A percentile compares a stretch with the other conserved stretches of the same genome.
phyloP scores from a whole-genome alignment of 164 flowering plant genomes.

The Piper betle region DNA sequence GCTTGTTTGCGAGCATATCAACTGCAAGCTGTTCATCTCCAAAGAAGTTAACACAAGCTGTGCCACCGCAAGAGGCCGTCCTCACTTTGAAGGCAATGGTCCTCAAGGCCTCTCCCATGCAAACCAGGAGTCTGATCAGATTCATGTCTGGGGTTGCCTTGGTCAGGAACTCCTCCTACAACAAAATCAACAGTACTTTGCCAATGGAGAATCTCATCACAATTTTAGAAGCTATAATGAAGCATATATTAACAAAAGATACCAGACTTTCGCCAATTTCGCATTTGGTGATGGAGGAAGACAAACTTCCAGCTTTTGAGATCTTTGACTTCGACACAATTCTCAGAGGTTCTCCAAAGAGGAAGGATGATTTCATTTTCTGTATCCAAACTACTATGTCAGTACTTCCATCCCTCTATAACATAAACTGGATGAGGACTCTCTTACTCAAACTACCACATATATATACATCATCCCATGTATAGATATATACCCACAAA shows the following conservation, averaged over 20 bases:
- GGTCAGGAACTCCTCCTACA: slow-evolving; percentile 75
- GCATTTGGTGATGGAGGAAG: slow-evolving; percentile 41
- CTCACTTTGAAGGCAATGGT: slow-evolving; percentile 90
- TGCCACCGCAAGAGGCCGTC: slow-evolving; percentile 98
- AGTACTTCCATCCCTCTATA: too few species aligned
- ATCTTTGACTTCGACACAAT: slow-evolving; percentile 27
- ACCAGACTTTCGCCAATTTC: slow-evolving; percentile 93
- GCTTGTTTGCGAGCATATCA: slow-evolving; percentile 87
- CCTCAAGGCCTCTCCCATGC: slow-evolving; percentile 96
- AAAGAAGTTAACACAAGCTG: slow-evolving; percentile 86
- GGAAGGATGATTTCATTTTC: slow-evolving; percentile 58
- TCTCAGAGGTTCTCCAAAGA: slow-evolving; percentile 65
- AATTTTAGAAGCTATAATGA: not conserved
- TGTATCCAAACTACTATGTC: slow-evolving; percentile 14
- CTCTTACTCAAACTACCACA: too few species aligned
- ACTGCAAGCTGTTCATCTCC: slow-evolving; percentile 99
- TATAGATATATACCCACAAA: too few species aligned
- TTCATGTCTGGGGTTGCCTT: slow-evolving; percentile 91
- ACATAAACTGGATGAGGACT: too few species aligned
- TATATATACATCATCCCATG: too few species aligned
- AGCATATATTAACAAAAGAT: slow-evolving; percentile 1
- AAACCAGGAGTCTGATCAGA: slow-evolving; percentile 61
- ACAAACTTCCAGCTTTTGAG: slow-evolving; percentile 29
- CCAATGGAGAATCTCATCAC: not conserved
- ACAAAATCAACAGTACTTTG: not conserved